Conservation (phyloP, 2,329 filamentous ascomycete genomes). For the Ceratocystis lukuohia region DNA sequence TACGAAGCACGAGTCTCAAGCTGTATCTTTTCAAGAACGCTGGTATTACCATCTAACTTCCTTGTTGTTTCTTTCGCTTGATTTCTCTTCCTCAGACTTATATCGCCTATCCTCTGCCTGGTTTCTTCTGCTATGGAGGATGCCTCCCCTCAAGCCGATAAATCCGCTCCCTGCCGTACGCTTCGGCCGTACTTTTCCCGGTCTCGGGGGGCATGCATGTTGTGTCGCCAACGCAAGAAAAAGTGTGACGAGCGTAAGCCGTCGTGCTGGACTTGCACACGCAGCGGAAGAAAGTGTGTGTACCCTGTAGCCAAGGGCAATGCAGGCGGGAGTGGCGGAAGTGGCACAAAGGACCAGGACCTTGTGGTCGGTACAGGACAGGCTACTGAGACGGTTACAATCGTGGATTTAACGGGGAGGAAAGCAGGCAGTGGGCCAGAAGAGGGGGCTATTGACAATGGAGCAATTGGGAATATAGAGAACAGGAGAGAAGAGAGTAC, state of each 20-base stretch:
- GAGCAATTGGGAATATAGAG: not conserved
- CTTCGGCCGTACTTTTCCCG: conserved; percentile 19
- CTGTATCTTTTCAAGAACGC: not conserved
- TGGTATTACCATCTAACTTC: not conserved
- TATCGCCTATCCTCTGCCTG: too few species aligned
- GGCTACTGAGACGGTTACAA: not conserved
- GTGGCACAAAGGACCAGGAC: not conserved
- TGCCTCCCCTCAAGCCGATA: conserved; percentile 5
- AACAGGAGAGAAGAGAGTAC: not conserved
- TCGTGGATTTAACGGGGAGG: not conserved
- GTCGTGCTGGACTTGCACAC: conserved; percentile 20
- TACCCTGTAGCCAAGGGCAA: conserved; percentile 13
- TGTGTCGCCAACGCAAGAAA: conserved; percentile 27
- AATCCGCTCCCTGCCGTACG: conserved; percentile 14
- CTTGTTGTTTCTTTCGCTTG: not conserved
- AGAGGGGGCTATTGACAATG: not conserved
- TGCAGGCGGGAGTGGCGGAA: not conserved
- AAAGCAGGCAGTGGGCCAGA: not conserved
- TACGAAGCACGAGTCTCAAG: too few species aligned
- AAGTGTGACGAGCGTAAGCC: conserved; percentile 26
- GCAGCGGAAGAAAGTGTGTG: conserved; percentile 16
- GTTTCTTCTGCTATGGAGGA: conserved; percentile 5
- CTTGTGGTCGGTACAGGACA: not conserved
- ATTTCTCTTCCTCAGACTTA: not conserved
- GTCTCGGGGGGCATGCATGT: conserved; percentile 23